phyloP scores from a whole-genome alignment of 768 basidiomycete species.

The Omphalotus guepiniiformis region DNA sequence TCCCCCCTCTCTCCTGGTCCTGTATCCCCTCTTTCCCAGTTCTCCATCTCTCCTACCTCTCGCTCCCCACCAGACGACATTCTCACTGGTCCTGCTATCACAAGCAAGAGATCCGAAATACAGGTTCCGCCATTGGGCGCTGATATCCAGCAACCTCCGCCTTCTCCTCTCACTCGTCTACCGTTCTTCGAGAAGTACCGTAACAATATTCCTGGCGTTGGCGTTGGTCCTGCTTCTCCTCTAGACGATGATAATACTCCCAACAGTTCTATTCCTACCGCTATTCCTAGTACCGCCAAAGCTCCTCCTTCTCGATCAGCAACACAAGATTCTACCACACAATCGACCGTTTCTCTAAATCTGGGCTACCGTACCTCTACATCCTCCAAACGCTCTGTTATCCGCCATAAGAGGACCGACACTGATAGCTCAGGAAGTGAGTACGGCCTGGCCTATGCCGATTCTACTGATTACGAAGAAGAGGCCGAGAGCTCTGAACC shows the following conservation, averaged over 20 bases:
- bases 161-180: conserved; percentile 32
- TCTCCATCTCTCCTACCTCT: conserved; percentile 16
- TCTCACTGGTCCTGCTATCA: conserved; percentile 9
- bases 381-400: background rate
- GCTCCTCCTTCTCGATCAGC: conserved; percentile 1
- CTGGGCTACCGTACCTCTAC: conserved; percentile 1
- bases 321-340: conserved; percentile 12
- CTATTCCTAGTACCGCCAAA: background rate
- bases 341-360: background rate
- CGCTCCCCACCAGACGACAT: conserved; percentile 4
- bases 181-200: conserved; percentile 59
- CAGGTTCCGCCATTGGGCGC: conserved; percentile 2
- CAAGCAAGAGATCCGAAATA: too few relatives aligned
- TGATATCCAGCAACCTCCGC: conserved; percentile 12
- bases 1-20: conserved; percentile 41
- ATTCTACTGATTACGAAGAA: conserved; percentile 42
- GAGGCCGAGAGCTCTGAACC: conserved; percentile 19
- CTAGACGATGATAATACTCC: too few relatives aligned
- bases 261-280: background rate
- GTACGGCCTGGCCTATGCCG: conserved; percentile 45
- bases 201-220: conserved; percentile 23
- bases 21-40: conserved; percentile 36
- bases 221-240: background rate
- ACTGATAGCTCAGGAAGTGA: conserved; percentile 22
- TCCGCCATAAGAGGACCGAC: background rate